Evolutionary conservation across 345 rosid genomes (phyloP), one percentile per base, ranked within the genome.

Genomic region (Streptanthus diversifolius): DNA sequence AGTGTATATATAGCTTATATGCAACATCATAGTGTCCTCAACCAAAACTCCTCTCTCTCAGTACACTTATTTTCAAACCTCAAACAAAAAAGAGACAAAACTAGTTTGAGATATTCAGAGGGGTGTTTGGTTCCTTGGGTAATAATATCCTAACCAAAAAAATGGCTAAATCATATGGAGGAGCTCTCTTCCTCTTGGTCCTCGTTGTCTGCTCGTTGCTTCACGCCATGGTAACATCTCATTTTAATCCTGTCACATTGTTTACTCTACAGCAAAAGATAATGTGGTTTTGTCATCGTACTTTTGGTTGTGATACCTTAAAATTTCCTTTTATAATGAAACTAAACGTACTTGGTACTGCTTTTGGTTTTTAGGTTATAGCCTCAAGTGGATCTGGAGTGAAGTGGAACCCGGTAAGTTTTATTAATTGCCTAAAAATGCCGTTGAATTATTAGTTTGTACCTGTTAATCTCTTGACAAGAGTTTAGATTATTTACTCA

Each of bases 141-240:
- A 68, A 25, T 36, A 8, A 17, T 66, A 58, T 49, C 37, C 37
- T 3, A 36, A 74, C 13, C 39, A 14, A 36, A 49, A 70, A 67
- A 74, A 87, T 85, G 92, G 88, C 89, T 21, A 89, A 84, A 77
- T 76, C 75, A 4, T 72, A 64, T 68, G 66, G 62, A 57, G 66
- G 62, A 57, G 85, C 79, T 76, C 47, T 81, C 59, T 69, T 87
- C 63, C 78, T 89, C 77, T 39, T 89, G 72, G 81, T 77, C 41
- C 90, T 87, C 83, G 43, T 87, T 77, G 88, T 85, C 78, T 72
- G 85, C 63, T 82, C 83, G 80, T 78, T 85, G 87, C 82, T 89
- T 57, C 90, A 89, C 73, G 74, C 90, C 52, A 29, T 81, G 83
- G 96, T 89, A 80, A 53, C 30, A 49, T 48, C 41, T 76, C 52